phyloP scores from a whole-genome alignment of 2,329 filamentous ascomycete species.

The Alternaria sp. region DNA sequence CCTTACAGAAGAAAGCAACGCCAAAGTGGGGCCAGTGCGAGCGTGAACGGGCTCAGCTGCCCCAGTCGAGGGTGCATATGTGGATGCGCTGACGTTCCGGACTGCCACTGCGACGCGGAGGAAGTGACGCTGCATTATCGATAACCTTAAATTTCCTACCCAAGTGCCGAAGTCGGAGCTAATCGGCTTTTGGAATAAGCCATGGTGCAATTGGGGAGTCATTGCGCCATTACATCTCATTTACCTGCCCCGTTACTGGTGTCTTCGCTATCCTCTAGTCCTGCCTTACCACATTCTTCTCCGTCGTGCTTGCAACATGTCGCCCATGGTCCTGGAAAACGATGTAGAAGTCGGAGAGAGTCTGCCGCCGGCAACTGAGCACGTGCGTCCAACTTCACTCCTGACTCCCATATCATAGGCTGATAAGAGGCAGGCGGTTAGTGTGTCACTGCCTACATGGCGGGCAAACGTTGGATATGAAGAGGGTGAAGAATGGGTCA shows the following conservation, averaged over 20 bases:
- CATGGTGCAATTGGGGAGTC: slow-evolving; percentile 19
- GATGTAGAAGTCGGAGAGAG: slow-evolving; percentile 48
- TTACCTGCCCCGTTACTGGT: slow-evolving; percentile 3
- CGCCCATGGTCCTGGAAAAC: slow-evolving; percentile 38
- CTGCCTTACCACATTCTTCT: background rate
- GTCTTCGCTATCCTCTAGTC: slow-evolving; percentile 3
- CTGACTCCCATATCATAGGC: slow-evolving; percentile 3
- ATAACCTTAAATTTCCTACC: slow-evolving; percentile 38
- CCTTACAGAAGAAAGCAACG: background rate
- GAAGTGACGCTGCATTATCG: slow-evolving; percentile 34
- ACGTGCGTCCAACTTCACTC: slow-evolving; percentile 42
- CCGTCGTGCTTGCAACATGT: slow-evolving; percentile 20
- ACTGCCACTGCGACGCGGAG: slow-evolving; percentile 11
- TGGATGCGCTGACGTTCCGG: slow-evolving; percentile 8
- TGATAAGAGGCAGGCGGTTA: slow-evolving; percentile 73
- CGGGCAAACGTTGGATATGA: slow-evolving; percentile 89
- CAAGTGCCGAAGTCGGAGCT: slow-evolving; percentile 44
- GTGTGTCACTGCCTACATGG: slow-evolving; percentile 96
- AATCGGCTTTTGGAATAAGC: slow-evolving; percentile 17
- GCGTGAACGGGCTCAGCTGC: no score
- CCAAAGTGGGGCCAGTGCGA: slow-evolving; percentile 4
- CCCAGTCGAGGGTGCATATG: slow-evolving; percentile 4
- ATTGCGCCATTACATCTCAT: slow-evolving; percentile 12
- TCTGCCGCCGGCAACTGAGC: slow-evolving; percentile 48
- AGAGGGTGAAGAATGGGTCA: slow-evolving; percentile 87